Conservation (phyloP, 257 asterid genomes). For the Solanum sejunctum region DNA sequence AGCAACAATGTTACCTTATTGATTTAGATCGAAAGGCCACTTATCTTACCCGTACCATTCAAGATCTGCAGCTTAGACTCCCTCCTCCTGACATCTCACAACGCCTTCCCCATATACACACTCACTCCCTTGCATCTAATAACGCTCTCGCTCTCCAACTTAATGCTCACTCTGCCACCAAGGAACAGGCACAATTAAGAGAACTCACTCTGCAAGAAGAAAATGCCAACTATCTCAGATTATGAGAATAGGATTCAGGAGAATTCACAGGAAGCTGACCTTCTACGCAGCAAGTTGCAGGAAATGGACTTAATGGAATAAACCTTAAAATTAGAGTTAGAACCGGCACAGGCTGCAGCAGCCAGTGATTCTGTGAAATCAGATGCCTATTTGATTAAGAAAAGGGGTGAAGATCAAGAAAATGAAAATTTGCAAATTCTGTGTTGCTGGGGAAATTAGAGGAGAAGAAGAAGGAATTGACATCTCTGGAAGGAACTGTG, state of each 20-base stretch:
- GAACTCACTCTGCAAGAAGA: slow-evolving; percentile 58
- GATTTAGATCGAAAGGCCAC: slow-evolving; percentile 55
- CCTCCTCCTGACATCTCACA: slow-evolving; percentile 87
- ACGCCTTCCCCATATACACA: too few species aligned
- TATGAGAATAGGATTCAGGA: slow-evolving; percentile 64
- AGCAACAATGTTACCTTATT: slow-evolving; percentile 54
- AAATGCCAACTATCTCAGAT: slow-evolving; percentile 60
- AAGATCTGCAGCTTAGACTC: slow-evolving; percentile 80
- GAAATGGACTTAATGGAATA: slow-evolving; percentile 53
- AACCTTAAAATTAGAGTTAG: slow-evolving; percentile 45
- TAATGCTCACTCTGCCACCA: slow-evolving; percentile 89
- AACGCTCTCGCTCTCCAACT: slow-evolving; percentile 84
- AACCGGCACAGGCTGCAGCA: slow-evolving; percentile 16
- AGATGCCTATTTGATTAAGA: slow-evolving; percentile 18
- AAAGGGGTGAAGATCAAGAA: slow-evolving; percentile 27
- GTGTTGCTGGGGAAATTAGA: slow-evolving; percentile 49
- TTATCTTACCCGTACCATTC: slow-evolving; percentile 77
- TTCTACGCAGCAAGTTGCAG: slow-evolving; percentile 59
- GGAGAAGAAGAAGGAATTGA: slow-evolving; percentile 66
- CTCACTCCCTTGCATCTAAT: slow-evolving; percentile 63
- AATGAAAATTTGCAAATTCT: slow-evolving; percentile 25
- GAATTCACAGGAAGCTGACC: slow-evolving; percentile 55
- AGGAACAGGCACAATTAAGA: slow-evolving; percentile 67
- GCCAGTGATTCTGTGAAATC: slow-evolving; percentile 24
- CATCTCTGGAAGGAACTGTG: slow-evolving; percentile 43